Evolutionary conservation across 2,329 filamentous ascomycete species (phyloP).

Genomic region (Fusarium temperatum): DNA sequence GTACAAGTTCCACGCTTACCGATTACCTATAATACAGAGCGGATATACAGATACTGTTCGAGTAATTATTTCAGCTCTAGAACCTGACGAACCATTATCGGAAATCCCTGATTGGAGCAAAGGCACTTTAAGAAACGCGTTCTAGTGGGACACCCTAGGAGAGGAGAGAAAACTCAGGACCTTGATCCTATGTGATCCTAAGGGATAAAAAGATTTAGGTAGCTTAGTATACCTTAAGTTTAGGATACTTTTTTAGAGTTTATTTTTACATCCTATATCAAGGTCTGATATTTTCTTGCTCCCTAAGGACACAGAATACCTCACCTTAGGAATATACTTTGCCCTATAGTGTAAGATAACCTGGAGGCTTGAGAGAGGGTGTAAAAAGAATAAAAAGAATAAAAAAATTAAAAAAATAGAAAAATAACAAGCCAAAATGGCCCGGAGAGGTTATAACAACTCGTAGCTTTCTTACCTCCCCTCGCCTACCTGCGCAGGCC

Average conservation of each 20-base stretch:
- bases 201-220: too few relatives aligned
- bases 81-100: slow-evolving; percentile 9
- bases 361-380: not conserved
- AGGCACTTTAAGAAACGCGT: slow-evolving; percentile 29
- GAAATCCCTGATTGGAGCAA: slow-evolving; percentile 13
- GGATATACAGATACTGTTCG: not conserved
- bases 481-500: not conserved
- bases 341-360: not conserved
- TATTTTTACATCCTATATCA: not conserved
- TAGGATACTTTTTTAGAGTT: too few relatives aligned
- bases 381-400: not conserved
- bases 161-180: too few relatives aligned
- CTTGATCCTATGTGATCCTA: too few relatives aligned
- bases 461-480: not conserved
- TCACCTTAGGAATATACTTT: not conserved
- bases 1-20: not conserved
- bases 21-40: not conserved
- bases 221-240: too few relatives aligned
- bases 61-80: not conserved
- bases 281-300: not conserved
- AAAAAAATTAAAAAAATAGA: too few relatives aligned
- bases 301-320: not conserved
- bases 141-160: not conserved
- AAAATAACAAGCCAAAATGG: not conserved
- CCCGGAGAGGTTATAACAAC: not conserved